These are phyloP conservation scores for Hypomyces perniciosus DNA, from an alignment of 2,329 filamentous ascomycete genomes.

Conservation along the genomic window DNA sequence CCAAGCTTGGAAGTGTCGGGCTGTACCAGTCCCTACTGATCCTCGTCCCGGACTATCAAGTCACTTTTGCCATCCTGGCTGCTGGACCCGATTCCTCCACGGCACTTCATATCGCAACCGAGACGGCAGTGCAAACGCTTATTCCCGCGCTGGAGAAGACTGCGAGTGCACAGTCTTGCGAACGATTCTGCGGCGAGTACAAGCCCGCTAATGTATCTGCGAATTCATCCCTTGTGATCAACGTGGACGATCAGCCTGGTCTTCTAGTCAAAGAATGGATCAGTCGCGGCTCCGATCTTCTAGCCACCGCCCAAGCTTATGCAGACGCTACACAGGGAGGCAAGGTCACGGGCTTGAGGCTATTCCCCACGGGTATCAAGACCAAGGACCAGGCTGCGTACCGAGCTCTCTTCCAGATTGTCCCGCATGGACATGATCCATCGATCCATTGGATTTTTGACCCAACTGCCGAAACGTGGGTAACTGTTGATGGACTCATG, in stretches of 20 bases:
- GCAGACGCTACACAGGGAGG: slow-evolving; percentile 8
- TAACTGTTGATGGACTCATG: slow-evolving; percentile 10
- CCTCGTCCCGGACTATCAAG: slow-evolving; percentile 26
- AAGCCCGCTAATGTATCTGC: not conserved
- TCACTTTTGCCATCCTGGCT: slow-evolving; percentile 18
- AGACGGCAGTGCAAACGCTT: slow-evolving; percentile 8
- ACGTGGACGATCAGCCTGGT: slow-evolving; percentile 6
- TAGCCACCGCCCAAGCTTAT: slow-evolving; percentile 10
- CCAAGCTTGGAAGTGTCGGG: slow-evolving; percentile 27
- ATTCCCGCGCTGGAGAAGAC: slow-evolving; percentile 10
- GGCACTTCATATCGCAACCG: slow-evolving; percentile 1
- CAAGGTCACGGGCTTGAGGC: not conserved
- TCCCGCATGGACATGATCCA: not conserved
- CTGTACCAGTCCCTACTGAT: slow-evolving; percentile 26
- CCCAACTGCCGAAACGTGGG: slow-evolving; percentile 10
- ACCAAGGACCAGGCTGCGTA: not conserved
- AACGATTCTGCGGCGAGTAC: slow-evolving; percentile 11
- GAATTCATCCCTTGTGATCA: slow-evolving; percentile 8
- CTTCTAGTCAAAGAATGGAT: slow-evolving; percentile 10
- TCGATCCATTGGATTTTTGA: slow-evolving; percentile 2
- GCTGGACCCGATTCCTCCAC: slow-evolving; percentile 7
- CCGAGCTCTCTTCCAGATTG: slow-evolving; percentile 1
- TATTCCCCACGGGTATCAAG: slow-evolving; percentile 5
- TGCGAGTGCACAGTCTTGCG: slow-evolving; percentile 4
- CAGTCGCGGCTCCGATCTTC: slow-evolving; percentile 8